Evolutionary conservation across 306 rosid genomes (phyloP).

Genomic region (Corylus avellana): DNA sequence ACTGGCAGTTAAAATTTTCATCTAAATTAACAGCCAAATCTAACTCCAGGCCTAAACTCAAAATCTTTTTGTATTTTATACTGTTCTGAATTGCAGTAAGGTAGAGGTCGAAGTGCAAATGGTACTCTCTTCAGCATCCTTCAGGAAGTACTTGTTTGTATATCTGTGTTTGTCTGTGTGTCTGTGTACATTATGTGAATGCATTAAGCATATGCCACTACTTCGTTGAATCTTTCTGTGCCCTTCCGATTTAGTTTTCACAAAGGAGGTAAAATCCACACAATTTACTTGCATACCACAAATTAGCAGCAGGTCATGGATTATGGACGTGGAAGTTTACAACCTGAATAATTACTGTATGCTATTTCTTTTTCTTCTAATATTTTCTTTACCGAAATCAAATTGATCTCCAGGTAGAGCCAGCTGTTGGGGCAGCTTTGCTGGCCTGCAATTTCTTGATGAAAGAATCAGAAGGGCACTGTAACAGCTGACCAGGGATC

Average conservation of each 20-base stretch:
- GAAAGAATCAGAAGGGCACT: slow-evolving; percentile 52
- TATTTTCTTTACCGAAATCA: slow-evolving; percentile 3
- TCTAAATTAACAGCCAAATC: no score
- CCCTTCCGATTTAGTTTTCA: background rate
- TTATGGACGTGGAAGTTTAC: background rate
- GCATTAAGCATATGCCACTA: background rate
- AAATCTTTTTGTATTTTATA: no score
- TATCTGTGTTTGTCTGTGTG: no score
- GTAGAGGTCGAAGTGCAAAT: no score
- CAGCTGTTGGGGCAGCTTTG: slow-evolving; percentile 95
- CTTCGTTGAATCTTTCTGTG: background rate
- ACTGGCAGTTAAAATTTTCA: no score
- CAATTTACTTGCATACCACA: background rate
- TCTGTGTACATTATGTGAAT: background rate
- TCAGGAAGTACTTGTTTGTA: no score
- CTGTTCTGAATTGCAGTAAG: no score
- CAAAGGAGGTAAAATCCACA: background rate
- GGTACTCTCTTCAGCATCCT: no score
- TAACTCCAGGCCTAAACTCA: no score
- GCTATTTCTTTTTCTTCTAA: background rate
- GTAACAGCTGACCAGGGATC: slow-evolving; percentile 35
- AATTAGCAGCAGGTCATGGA: background rate
- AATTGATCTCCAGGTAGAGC: slow-evolving; percentile 63
- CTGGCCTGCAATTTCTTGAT: slow-evolving; percentile 79
- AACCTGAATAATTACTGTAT: background rate